Conservation (phyloP, 257 asterid species). For the Nicotiana undulata region DNA sequence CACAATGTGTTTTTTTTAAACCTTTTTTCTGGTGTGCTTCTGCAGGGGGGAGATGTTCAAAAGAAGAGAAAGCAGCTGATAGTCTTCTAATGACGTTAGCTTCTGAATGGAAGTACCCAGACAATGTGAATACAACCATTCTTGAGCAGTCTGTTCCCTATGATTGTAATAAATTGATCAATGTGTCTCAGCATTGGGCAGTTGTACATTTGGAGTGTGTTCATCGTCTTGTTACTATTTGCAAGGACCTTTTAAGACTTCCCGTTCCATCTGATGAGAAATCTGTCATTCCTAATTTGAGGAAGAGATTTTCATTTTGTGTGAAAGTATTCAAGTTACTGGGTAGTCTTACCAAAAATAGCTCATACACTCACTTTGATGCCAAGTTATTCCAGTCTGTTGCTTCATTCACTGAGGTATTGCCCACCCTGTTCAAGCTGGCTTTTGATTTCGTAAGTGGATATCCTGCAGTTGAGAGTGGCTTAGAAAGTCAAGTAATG, state of each 20-base stretch:
- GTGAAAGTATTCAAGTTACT: conserved; percentile 65
- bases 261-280: conserved; percentile 54
- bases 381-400: conserved; percentile 51
- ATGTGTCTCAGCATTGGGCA: conserved; percentile 73
- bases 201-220: conserved; percentile 69
- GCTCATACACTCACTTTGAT: conserved; percentile 44
- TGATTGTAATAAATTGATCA: conserved; percentile 35
- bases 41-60: conserved; percentile 63
- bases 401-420: conserved; percentile 48
- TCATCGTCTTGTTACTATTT: conserved; percentile 49
- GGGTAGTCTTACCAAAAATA: conserved; percentile 45
- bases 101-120: conserved; percentile 54
- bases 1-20: background rate
- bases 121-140: conserved; percentile 27
- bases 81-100: conserved; percentile 48
- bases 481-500: conserved; percentile 58
- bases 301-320: conserved; percentile 57
- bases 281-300: conserved; percentile 36
- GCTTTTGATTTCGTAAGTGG: conserved; percentile 53
- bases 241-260: conserved; percentile 49
- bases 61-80: conserved; percentile 61
- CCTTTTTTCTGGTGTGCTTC: conserved; percentile 7
- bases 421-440: conserved; percentile 54
- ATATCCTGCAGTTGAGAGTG: conserved; percentile 49
- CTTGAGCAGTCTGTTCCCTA: conserved; percentile 32